Evolutionary conservation across 441 rosid species (phyloP).

Genomic region (Populus hybrid): DNA sequence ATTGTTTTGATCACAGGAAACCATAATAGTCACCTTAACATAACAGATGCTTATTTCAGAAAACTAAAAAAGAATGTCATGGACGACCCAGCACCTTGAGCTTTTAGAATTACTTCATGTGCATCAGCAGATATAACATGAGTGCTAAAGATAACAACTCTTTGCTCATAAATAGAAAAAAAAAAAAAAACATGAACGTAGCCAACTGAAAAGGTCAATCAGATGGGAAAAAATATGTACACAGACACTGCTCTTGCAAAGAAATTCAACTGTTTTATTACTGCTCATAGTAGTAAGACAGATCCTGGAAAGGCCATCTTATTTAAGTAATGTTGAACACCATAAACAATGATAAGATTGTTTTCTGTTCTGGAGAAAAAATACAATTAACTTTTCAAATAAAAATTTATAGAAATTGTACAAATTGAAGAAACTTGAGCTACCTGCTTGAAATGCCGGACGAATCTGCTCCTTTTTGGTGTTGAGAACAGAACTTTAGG

Average conservation of each 20-base stretch:
- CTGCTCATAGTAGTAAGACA: background rate
- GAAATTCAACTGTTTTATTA: background rate
- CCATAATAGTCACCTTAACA: background rate
- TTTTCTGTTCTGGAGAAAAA: background rate
- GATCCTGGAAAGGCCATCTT: background rate
- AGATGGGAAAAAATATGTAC: too few species aligned
- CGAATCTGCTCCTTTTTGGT: constrained; percentile 60
- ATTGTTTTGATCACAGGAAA: background rate
- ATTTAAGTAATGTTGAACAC: background rate
- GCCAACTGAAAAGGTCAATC: too few species aligned
- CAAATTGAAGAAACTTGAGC: constrained; percentile 9
- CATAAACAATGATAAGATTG: background rate
- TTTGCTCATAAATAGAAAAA: too few species aligned
- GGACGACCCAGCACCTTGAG: too few species aligned
- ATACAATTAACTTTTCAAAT: background rate
- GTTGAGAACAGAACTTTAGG: constrained; percentile 76
- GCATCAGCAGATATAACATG: too few species aligned
- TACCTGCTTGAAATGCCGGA: constrained; percentile 77
- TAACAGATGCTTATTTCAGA: too few species aligned
- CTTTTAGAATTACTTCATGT: too few species aligned
- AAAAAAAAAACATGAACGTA: too few species aligned
- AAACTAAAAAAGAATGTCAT: too few species aligned
- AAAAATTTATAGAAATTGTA: background rate
- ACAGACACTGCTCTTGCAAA: background rate
- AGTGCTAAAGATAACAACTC: too few species aligned